Evolutionary conservation across 1,284 basidiomycete species (phyloP).

Genomic region (Trichosporon asahii): DNA sequence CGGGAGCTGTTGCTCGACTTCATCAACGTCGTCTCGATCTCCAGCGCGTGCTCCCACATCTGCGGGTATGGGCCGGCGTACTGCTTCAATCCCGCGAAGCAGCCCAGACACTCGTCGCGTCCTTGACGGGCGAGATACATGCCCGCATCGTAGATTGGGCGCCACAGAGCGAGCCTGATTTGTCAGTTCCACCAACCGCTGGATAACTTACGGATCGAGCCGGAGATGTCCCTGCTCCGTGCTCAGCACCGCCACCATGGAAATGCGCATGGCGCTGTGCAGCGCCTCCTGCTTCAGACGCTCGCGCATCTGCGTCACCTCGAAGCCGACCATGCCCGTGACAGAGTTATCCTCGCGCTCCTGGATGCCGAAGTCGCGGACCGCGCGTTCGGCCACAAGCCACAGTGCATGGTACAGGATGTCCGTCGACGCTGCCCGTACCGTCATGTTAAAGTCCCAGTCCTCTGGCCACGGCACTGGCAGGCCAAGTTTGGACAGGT

Average conservation of each 20-base stretch:
- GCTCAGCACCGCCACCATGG: constrained; percentile 68
- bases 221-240: constrained; percentile 74
- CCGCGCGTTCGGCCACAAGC: constrained; percentile 50
- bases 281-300: constrained; percentile 74
- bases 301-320: constrained; percentile 64
- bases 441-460: constrained; percentile 85
- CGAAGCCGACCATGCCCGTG: constrained; percentile 30
- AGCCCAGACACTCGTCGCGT: constrained; percentile 72
- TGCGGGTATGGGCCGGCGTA: constrained; percentile 68
- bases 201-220: constrained; percentile 56
- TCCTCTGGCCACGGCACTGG: constrained; percentile 74
- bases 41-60: constrained; percentile 69
- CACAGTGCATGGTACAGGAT: constrained; percentile 88
- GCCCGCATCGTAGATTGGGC: constrained; percentile 76
- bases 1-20: constrained; percentile 5
- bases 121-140: constrained; percentile 74
- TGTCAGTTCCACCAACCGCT: constrained; percentile 51
- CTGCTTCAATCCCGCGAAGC: constrained; percentile 78
- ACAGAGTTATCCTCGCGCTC: constrained; percentile 51
- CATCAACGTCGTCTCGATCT: constrained; percentile 45
- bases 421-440: constrained; percentile 72
- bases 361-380: constrained; percentile 77
- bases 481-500: constrained; percentile 73
- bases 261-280: constrained; percentile 77
- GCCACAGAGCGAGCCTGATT: constrained; percentile 66